Evolutionary conservation across 2,329 filamentous ascomycete genomes (phyloP).

Genomic region (Aspergillus oerlinghausenensis): DNA sequence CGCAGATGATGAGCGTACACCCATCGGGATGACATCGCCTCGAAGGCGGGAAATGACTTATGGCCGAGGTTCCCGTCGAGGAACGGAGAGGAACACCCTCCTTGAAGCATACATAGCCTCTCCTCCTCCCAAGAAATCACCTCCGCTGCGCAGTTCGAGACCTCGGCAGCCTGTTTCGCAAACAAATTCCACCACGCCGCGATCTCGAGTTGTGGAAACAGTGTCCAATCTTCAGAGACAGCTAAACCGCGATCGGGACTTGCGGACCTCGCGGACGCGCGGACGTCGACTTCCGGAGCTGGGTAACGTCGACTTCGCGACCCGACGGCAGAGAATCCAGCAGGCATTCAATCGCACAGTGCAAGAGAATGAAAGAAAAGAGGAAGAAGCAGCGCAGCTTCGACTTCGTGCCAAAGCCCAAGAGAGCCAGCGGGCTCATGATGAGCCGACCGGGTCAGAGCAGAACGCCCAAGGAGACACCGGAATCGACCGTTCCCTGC

Average conservation of each 20-base stretch:
- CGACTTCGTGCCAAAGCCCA: conserved; percentile 35
- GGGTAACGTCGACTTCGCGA: conserved; percentile 78
- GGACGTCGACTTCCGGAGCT: conserved; percentile 54
- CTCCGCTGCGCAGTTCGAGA: conserved; percentile 72
- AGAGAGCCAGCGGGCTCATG: conserved; percentile 47
- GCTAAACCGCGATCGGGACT: conserved; percentile 28
- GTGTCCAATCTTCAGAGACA: conserved; percentile 43
- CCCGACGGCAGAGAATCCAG: conserved; percentile 74
- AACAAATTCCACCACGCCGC: conserved; percentile 67
- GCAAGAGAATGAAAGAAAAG: conserved; percentile 60
- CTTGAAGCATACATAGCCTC: conserved; percentile 71
- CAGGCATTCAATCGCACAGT: conserved; percentile 83
- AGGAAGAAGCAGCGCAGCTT: conserved; percentile 52
- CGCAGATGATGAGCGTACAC: conserved; percentile 22
- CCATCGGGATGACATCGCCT: conserved; percentile 31
- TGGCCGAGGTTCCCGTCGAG: conserved; percentile 31
- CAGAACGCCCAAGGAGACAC: conserved; percentile 11
- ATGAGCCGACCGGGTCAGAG: conserved; percentile 22
- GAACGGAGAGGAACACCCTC: conserved; percentile 50
- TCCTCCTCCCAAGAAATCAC: conserved; percentile 68
- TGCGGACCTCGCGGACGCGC: conserved; percentile 29
- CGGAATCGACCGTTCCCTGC: conserved; percentile 3
- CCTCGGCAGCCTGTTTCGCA: conserved; percentile 74
- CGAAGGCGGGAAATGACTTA: conserved; percentile 30
- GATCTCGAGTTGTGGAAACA: conserved; percentile 60